These are phyloP conservation scores for Eutrema salsugineum DNA, from an alignment of 441 rosid genomes.

Conservation along the genomic window DNA sequence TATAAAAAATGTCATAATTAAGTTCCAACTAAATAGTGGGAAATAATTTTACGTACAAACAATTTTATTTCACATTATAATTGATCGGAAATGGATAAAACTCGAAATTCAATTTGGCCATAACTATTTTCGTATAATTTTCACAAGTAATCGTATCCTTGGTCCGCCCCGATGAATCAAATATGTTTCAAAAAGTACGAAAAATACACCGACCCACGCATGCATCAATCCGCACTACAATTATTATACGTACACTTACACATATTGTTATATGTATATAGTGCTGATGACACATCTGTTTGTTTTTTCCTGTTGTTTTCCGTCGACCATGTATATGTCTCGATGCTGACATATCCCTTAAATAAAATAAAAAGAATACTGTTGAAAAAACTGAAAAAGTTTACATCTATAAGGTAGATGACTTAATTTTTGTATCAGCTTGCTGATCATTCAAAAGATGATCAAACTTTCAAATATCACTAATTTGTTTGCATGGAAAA, in stretches of 20 bases:
- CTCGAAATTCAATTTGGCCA: not conserved
- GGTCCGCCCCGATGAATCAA: not conserved
- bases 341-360: constrained; percentile 1
- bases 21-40: not conserved
- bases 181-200: not conserved
- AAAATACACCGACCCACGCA: constrained; percentile 21
- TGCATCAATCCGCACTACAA: constrained; percentile 5
- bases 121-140: not conserved
- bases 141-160: not conserved
- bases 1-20: no score
- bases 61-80: not conserved
- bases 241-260: not conserved
- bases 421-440: not conserved
- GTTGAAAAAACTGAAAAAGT: not conserved
- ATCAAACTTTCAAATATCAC: no score
- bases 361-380: not conserved
- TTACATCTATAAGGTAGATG: not conserved
- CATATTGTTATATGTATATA: not conserved
- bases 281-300: not conserved
- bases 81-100: not conserved
- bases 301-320: not conserved
- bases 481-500: no score
- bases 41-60: not conserved
- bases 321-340: not conserved
- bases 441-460: not conserved